Evolutionary conservation across 139 green algal species (phyloP).

Genomic region (Tetraselmis striata): DNA sequence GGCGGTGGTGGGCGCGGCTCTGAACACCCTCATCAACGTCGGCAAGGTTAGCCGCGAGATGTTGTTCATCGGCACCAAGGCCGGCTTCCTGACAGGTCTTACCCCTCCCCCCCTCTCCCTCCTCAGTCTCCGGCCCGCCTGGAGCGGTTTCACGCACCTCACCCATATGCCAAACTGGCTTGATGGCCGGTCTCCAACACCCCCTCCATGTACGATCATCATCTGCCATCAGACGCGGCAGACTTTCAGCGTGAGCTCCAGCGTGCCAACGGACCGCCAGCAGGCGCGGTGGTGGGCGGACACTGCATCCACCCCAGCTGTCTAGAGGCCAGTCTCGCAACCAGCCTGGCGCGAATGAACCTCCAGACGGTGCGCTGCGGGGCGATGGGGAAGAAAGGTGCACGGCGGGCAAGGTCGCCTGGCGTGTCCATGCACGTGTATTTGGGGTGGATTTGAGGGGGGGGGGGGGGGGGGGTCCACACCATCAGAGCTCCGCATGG

Average conservation of each 20-base stretch:
- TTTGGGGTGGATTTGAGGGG: too few species aligned
- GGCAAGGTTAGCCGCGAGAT: conserved; percentile 35
- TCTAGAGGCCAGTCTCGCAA: conserved; percentile 38
- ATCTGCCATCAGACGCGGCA: conserved; percentile 5
- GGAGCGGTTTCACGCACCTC: too few species aligned
- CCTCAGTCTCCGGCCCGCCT: too few species aligned
- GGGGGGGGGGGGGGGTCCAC: too few species aligned
- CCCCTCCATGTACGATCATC: too few species aligned
- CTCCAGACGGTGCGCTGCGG: conserved; percentile 50
- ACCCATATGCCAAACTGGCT: too few species aligned
- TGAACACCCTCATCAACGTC: conserved; percentile 25
- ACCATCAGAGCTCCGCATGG: too few species aligned
- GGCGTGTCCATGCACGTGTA: too few species aligned
- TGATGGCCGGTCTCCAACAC: too few species aligned
- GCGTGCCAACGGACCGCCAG: conserved; percentile 1
- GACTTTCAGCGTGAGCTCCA: conserved; percentile 6
- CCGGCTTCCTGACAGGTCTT: conserved; percentile 35
- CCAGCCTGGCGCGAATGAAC: conserved; percentile 36
- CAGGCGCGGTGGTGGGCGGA: conserved; percentile 24
- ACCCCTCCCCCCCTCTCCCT: not conserved
- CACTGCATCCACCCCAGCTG: conserved; percentile 50
- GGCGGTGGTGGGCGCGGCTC: conserved; percentile 35
- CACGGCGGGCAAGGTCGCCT: too few species aligned
- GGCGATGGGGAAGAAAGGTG: too few species aligned
- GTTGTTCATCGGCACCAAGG: conserved; percentile 68